These are phyloP conservation scores for Sugiyamaella floridensis DNA, from an alignment of 805 yeast species.

Conservation along the genomic window DNA sequence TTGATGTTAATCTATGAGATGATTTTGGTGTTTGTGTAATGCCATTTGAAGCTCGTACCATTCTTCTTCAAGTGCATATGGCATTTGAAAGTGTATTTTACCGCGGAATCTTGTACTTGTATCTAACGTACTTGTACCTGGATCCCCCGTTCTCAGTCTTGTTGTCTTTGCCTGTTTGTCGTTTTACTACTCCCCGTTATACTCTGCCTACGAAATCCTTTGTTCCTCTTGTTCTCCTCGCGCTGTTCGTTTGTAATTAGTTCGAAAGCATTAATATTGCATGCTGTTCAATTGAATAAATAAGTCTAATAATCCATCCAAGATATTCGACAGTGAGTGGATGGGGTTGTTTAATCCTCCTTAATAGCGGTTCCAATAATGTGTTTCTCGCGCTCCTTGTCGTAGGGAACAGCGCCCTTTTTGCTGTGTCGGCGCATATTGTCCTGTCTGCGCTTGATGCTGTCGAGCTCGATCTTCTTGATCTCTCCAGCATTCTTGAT, in stretches of 20 bases:
- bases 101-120: no score
- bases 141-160: no score
- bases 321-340: background rate
- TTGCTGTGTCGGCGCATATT: slow-evolving; percentile 77
- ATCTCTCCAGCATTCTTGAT: slow-evolving; percentile 86
- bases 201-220: background rate
- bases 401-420: slow-evolving; percentile 36
- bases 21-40: background rate
- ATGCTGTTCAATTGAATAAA: background rate
- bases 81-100: no score
- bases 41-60: background rate
- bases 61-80: background rate
- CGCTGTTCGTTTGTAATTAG: background rate
- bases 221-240: background rate
- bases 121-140: no score
- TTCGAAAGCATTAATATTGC: background rate
- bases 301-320: background rate
- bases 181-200: background rate
- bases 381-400: slow-evolving; percentile 75
- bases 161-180: background rate
- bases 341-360: slow-evolving; percentile 9
- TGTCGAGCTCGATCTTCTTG: slow-evolving; percentile 63
- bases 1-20: slow-evolving; percentile 53
- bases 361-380: slow-evolving; percentile 66
- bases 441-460: slow-evolving; percentile 72